Evolutionary conservation across 2,329 filamentous ascomycete species (phyloP).

Genomic region (Fusarium poae): DNA sequence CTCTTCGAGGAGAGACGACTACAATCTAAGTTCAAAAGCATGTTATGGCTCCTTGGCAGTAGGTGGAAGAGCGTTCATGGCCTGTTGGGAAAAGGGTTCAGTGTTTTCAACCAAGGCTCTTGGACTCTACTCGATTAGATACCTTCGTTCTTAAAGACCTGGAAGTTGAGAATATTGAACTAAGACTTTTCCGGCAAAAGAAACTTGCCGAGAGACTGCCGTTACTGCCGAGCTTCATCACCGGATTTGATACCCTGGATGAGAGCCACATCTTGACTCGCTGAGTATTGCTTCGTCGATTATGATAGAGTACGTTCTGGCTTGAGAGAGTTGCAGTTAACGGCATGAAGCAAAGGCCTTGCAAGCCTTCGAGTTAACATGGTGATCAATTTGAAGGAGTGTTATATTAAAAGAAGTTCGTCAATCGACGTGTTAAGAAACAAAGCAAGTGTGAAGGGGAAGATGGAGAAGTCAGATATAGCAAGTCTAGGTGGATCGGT

Average conservation of each 20-base stretch:
- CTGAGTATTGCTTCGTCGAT: not conserved
- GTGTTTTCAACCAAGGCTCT: not conserved
- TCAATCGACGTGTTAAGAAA: not conserved
- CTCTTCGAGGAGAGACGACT: not conserved
- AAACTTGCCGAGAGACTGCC: not conserved
- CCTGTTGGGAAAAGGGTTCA: not conserved
- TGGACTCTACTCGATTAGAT: not conserved
- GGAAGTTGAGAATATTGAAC: not conserved
- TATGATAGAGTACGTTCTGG: not conserved
- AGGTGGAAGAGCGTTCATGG: not conserved
- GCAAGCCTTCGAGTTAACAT: not conserved
- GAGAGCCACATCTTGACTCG: not conserved
- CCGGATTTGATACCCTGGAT: not conserved
- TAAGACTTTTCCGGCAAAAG: not conserved
- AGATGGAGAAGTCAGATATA: not conserved
- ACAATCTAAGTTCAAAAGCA: not conserved
- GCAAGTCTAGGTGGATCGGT: not conserved
- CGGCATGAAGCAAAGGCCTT: not conserved
- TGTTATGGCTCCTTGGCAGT: not conserved
- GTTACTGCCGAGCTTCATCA: not conserved
- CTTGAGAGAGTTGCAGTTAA: not conserved
- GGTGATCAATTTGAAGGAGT: not conserved
- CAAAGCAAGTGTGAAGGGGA: not conserved
- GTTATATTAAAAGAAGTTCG: not conserved
- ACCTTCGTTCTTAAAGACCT: not conserved